Conservation (phyloP, 129 eudicot genomes). For the Chrysanthemum lavandulifolium region DNA sequence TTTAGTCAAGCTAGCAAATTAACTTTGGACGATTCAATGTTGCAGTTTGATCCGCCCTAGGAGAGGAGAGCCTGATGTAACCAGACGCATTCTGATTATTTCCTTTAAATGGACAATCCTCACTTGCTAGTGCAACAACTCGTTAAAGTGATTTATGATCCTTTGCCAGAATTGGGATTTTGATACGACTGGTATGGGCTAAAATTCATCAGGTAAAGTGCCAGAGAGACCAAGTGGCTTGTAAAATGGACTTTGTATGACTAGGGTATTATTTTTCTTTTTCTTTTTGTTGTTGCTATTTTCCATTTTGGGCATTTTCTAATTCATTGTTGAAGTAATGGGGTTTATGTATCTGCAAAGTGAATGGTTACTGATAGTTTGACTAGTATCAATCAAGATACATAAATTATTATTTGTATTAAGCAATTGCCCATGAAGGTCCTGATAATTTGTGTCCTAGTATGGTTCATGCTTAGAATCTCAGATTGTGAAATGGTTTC, state of each 20-base stretch:
- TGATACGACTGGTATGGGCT: not conserved
- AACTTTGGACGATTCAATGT: not conserved
- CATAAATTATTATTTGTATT: not conserved
- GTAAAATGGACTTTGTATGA: constrained; percentile 14
- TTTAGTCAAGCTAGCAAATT: not conserved
- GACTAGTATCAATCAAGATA: not conserved
- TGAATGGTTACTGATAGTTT: not conserved
- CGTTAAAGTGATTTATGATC: not conserved
- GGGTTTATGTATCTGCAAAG: not conserved
- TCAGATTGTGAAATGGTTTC: not conserved
- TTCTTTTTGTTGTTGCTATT: too few species aligned
- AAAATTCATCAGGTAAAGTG: not conserved
- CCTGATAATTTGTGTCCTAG: not conserved
- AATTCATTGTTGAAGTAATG: constrained; percentile 9
- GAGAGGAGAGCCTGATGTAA: constrained; percentile 18
- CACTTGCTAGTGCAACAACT: not conserved
- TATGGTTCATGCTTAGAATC: not conserved
- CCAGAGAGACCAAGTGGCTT: not conserved
- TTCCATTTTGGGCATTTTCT: not conserved
- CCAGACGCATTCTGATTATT: constrained; percentile 9
- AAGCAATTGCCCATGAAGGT: not conserved
- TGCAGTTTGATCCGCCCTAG: constrained; percentile 11
- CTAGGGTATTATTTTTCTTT: not conserved
- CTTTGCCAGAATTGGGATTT: constrained; percentile 1
- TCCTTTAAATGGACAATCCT: constrained; percentile 2